phyloP scores from a whole-genome alignment of 805 yeast genomes.

The Hanseniaspora guilliermondii region DNA sequence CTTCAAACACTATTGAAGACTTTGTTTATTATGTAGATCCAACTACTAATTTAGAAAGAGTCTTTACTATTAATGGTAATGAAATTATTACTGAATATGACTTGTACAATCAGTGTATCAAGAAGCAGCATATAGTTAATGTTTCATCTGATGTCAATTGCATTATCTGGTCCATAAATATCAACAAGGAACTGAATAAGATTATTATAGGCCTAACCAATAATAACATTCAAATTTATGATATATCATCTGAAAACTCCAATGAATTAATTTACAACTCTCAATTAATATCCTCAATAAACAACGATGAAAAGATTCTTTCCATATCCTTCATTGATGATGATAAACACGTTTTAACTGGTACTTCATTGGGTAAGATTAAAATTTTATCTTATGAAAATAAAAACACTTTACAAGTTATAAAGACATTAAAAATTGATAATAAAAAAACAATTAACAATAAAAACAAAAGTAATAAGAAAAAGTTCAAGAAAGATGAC shows the following conservation, averaged over 20 bases:
- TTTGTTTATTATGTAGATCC: constrained; percentile 54
- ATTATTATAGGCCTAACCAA: constrained; percentile 92
- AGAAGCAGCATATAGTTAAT: constrained; percentile 77
- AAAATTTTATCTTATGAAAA: constrained; percentile 59
- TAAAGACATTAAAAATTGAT: constrained; percentile 82
- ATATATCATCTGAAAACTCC: constrained; percentile 66
- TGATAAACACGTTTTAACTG: constrained; percentile 62
- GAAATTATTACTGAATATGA: constrained; percentile 90
- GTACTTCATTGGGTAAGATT: constrained; percentile 89
- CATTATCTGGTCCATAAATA: constrained; percentile 77
- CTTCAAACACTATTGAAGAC: constrained; percentile 88
- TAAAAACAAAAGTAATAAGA: not conserved
- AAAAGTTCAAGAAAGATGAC: constrained; percentile 44
- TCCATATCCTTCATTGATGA: constrained; percentile 59
- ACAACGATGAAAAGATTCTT: constrained; percentile 55
- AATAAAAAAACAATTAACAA: constrained; percentile 3
- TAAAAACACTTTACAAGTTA: constrained; percentile 44
- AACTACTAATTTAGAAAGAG: constrained; percentile 44
- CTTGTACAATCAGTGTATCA: constrained; percentile 52
- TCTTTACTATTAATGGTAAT: constrained; percentile 91
- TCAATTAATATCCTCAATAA: constrained; percentile 67
- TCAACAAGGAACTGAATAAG: constrained; percentile 45
- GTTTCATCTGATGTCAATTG: constrained; percentile 32
- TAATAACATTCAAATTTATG: constrained; percentile 74
- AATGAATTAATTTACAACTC: constrained; percentile 60